Evolutionary conservation across 1,139 yeast species (phyloP).

Genomic region (Geotrichum citri-aurantii): DNA sequence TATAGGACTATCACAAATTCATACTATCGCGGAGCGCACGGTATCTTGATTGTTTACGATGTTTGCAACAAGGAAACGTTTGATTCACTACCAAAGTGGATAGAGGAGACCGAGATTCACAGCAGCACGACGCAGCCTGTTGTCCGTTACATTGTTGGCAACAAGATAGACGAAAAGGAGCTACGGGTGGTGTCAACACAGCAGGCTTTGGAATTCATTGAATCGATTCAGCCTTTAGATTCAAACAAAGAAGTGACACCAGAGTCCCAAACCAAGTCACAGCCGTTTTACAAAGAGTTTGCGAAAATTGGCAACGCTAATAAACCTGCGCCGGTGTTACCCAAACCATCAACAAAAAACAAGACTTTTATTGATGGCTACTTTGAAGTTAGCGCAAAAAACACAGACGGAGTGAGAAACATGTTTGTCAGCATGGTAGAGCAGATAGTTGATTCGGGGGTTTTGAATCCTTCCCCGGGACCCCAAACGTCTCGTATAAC

Average conservation of each 20-base stretch:
- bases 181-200: slow-evolving; percentile 20
- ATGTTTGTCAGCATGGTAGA: slow-evolving; percentile 18
- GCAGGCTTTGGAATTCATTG: slow-evolving; percentile 12
- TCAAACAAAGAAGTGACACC: slow-evolving; percentile 27
- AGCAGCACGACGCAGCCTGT: slow-evolving; percentile 20
- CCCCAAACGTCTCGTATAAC: slow-evolving; percentile 2
- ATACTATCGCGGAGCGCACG: slow-evolving; percentile 97
- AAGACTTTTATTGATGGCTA: slow-evolving; percentile 29
- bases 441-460: slow-evolving; percentile 15
- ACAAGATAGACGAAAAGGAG: slow-evolving; percentile 37
- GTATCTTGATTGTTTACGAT: slow-evolving; percentile 90
- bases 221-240: slow-evolving; percentile 1
- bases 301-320: slow-evolving; percentile 5
- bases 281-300: slow-evolving; percentile 13
- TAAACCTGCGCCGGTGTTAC: background rate
- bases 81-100: slow-evolving; percentile 37
- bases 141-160: slow-evolving; percentile 41
- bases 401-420: slow-evolving; percentile 16
- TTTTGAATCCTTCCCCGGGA: slow-evolving; percentile 5
- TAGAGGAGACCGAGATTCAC: slow-evolving; percentile 18
- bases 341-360: slow-evolving; percentile 15
- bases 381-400: slow-evolving; percentile 31
- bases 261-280: slow-evolving; percentile 14
- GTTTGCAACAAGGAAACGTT: slow-evolving; percentile 92
- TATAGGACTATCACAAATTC: slow-evolving; percentile 98